Evolutionary conservation across 306 rosid genomes (phyloP), one percentile per base, ranked within the genome.

Genomic region (Rosa chinensis): DNA sequence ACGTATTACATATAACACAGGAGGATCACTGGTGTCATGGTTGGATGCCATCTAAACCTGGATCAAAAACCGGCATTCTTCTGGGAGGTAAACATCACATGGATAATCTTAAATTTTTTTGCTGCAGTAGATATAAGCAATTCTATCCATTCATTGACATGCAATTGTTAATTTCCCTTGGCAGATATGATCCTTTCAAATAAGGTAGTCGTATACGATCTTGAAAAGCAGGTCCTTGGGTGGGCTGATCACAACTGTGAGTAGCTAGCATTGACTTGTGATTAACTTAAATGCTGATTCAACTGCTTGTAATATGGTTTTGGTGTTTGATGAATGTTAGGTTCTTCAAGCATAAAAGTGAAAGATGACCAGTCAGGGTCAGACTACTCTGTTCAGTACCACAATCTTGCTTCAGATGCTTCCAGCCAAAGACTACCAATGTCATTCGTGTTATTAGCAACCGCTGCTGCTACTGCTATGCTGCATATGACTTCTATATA

Each of bases 161-260:
- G 66, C 52, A 78, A 68, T 80, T 82, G 72, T 63, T 32, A 14
- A 9, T 88, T 84, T 80, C 62, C 78, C 70, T 73, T 70, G 82
- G 84, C 94, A 92, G 96, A 90, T 89, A 75, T 92, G 87, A 91
- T 89, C 64, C 93, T 92, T 63, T 89, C 97, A 40, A 92, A 92
- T 84, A 92, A 83, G 85, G 83, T 92, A 20, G 89, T 92, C 48
- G 3, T 90, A 68, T 92, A 90, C 37, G 97, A 92, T 83, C 91
- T 90, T 72, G 94, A 86, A 81, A 86, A 88, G 77, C 87, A 89
- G 85, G 79, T 66, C 70, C 80, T 92, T 64, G 97, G 97, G 66
- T 92, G 97, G 97, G 79, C 89, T 0, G 91, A 89, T 47, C 87
- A 85, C 83, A 89, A 92, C 80, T 92, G 97, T 92, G 84, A 92